Base-by-base conservation (phyloP, 495 filamentous ascomycete genomes). In the Umbilicaria muhlenbergii region DNA sequence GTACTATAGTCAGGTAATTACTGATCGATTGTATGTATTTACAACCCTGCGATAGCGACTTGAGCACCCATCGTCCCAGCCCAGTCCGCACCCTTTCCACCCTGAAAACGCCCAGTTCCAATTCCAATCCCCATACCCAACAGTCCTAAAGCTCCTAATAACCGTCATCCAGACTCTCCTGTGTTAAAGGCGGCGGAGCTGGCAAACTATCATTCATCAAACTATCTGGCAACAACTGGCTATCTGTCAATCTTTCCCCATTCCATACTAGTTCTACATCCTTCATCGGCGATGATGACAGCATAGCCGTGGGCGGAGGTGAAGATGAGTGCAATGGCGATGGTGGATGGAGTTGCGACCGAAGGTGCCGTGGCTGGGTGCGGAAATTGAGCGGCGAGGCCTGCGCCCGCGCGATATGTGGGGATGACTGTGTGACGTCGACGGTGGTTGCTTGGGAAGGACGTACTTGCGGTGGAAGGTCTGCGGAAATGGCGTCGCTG, bases 151-250 rank as follows among this genome's bases (percentile, higher is more conserved):
- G 36, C 6, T 33, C 14, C 38, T 56, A 44, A 13, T 54, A 56
- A 14, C 58, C 51, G n/a, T 72, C 69, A 32, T 62, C 65, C 14
- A 66, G 67, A 4, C 61, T 65, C 49, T 73, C 69, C 53, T 54
- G 62, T 24, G 68, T 55, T 24, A 59, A 58, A 39, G 41, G 41
- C 1, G 65, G 69, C 32, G 66, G 68, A 11, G 44, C 51, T 14
- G 59, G 57, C 32, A 69, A 51, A 51, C 65, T 62, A 46, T 70
- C 69, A 32, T 65, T 53, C 46, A 75, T 28, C 48, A 78, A 50
- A 52, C 71, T 76, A 34, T 73, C 70, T 28, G 66, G 67, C 42
- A 72, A 57, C 53, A 75, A 55, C 54, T 74, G 65, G 39, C 66
- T 73, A 36, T 56, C 57, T 4, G 61, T 66, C 44, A 59, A 45